Evolutionary conservation across 176 grass and related monocot genomes (phyloP).

Genomic region (Cenchrus purpureus): DNA sequence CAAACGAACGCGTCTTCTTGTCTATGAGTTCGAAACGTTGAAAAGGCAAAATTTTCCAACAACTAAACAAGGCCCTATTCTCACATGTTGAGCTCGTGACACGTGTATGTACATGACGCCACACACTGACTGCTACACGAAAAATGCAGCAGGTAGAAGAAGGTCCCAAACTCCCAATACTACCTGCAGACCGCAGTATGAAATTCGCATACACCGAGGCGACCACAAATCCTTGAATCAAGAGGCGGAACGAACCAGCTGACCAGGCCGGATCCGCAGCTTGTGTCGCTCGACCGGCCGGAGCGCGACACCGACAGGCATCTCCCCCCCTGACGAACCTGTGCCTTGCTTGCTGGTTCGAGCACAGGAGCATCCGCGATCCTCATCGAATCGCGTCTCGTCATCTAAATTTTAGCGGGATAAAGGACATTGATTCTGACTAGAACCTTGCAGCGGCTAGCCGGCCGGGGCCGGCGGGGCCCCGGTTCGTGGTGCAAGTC

Average conservation of each 20-base stretch:
- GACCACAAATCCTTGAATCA: not conserved
- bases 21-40: too few species aligned
- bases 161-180: not conserved
- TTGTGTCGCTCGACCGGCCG: not conserved
- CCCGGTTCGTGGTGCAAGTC: not conserved
- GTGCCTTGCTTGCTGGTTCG: slow-evolving; percentile 30
- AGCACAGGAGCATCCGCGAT: slow-evolving; percentile 1
- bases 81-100: not conserved
- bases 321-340: slow-evolving; percentile 23
- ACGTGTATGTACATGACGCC: not conserved
- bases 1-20: too few species aligned
- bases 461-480: not conserved
- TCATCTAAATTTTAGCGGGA: not conserved
- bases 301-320: slow-evolving; percentile 35
- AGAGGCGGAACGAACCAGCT: not conserved
- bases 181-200: not conserved
- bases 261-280: not conserved
- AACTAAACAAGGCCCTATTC: too few species aligned
- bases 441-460: not conserved
- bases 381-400: not conserved
- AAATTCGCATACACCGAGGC: not conserved
- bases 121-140: not conserved
- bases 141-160: not conserved
- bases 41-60: too few species aligned
- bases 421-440: not conserved